phyloP scores from a whole-genome alignment of 176 grass and related monocot genomes.

The sorghum (Sorghum bicolor) region Sorghum_bicolor_NCBIv3 NC_012875.2:48581501-48582000 shows the following conservation, averaged over 20 bases:
- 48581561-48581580: background rate
- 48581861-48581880: background rate
- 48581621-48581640: constrained; percentile 21
- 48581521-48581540: background rate
- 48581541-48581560: background rate
- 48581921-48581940: background rate
- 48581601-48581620: constrained; percentile 15
- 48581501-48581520: constrained; percentile 9
- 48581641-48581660: background rate
- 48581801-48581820: constrained; percentile 24
- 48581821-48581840: constrained; percentile 8
- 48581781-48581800: background rate
- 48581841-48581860: background rate
- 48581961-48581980: constrained; percentile 16
- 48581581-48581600: background rate
- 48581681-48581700: constrained; percentile 25
- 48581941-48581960: background rate
- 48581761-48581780: constrained; percentile 15
- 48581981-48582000: background rate
- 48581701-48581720: constrained; percentile 18
- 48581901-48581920: constrained; percentile 14
- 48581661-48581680: background rate
- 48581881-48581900: background rate
- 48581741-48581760: background rate
- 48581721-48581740: background rate